Evolutionary conservation across 768 basidiomycete genomes (phyloP), one percentile per base, ranked within the genome.

Genomic region (Pleurotus salmoneostramineus): DNA sequence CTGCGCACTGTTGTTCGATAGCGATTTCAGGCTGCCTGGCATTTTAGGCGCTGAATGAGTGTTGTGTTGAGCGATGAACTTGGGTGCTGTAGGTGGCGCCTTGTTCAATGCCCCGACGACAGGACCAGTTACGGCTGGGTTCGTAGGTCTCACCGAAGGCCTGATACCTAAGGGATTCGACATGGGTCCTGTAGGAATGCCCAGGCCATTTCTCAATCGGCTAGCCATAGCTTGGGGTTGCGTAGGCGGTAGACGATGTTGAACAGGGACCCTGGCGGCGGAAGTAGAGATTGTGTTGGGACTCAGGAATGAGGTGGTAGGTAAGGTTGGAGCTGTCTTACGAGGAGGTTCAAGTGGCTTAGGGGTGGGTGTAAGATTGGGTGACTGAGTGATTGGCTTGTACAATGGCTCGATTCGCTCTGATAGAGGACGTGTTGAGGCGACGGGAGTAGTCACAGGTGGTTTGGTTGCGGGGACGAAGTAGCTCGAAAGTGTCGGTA

Each of bases 141-240:
- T 21, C 40, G 57, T 15, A 32, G 59, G 54, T 52, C 36, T 56
- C 12, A 61, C 65, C 11, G 83, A 80, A 11, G 85, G 82, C 27
- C 76, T 73, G 55, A 87, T 85, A 48, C 73, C 75, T 42, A 86
- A 66, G 21, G 84, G 83, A 64, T 87, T 87, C 0, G 72, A 76
- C 27, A 74, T 65, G 6, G 81, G 73, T 8, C 76, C 77, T 5
- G 70, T 62, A n/a, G 75, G 63, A 35, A 78, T 74, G 59, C 72
- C 74, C 1, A 72, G 3, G 4, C 43, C 52, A 31, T 37, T 37
- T 31, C 52, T 55, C 5, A 32, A 8, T 5, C 52, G 52, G n/a
- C 35, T 37, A 10, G 40, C 35, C 52, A 55, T 55, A 32, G 52
- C 52, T 37, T 55, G 52, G 32, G 52, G 52, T 43, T 55, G 52